These are phyloP conservation scores for Salix caprea DNA, from an alignment of 345 rosid genomes.

Conservation along the genomic window DNA sequence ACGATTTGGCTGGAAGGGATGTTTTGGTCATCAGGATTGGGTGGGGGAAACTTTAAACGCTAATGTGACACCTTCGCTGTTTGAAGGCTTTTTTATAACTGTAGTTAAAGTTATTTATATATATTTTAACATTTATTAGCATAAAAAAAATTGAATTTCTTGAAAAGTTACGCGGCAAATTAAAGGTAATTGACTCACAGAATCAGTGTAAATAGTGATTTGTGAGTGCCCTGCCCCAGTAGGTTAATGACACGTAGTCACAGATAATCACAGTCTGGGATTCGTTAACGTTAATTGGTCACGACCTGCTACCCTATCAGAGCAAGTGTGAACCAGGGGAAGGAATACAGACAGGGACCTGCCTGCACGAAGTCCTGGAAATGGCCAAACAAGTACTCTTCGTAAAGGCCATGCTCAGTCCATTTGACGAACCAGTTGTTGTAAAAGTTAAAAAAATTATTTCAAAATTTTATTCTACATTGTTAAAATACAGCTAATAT, in stretches of 20 bases:
- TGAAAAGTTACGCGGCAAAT: slow-evolving; percentile 5
- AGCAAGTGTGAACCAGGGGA: neutral
- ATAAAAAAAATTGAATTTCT: too few relatives aligned
- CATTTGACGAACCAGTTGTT: neutral
- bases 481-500: too few relatives aligned
- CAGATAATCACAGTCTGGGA: neutral
- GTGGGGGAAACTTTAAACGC: neutral
- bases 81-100: too few relatives aligned
- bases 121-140: too few relatives aligned
- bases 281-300: neutral
- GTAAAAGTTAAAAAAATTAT: too few relatives aligned
- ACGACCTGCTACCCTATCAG: neutral
- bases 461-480: too few relatives aligned
- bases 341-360: neutral
- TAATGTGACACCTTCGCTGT: neutral
- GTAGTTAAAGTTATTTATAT: too few relatives aligned
- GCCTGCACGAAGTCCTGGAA: neutral
- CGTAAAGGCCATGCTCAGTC: neutral
- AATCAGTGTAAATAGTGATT: neutral
- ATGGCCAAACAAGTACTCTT: neutral
- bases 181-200: slow-evolving; percentile 6
- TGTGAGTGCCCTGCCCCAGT: neutral
- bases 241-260: neutral
- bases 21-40: neutral
- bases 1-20: neutral